Conservation (phyloP, 1,284 basidiomycete species). For the Leccinum pachyderme region DNA sequence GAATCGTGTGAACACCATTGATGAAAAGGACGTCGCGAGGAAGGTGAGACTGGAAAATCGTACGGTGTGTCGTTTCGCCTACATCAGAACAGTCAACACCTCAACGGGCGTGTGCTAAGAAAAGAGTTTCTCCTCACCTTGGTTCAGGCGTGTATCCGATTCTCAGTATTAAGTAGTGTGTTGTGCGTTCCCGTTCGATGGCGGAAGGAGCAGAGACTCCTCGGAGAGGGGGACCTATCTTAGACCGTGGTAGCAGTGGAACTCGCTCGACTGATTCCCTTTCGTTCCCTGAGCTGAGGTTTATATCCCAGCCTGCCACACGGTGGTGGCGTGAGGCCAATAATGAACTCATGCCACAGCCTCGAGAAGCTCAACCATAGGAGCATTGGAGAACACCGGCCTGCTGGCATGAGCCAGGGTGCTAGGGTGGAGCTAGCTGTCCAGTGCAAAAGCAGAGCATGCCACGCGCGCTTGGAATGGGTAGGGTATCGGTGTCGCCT, state of each 20-base stretch:
- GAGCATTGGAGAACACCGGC: conserved; percentile 9
- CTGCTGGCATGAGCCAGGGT: background rate
- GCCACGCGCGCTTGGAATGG: background rate
- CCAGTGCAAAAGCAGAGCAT: conserved; percentile 13
- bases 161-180: background rate
- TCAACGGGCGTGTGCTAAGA: background rate
- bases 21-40: background rate
- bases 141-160: background rate
- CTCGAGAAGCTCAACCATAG: conserved; percentile 22
- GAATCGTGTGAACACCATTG: conserved; percentile 28
- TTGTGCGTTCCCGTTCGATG: background rate
- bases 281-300: conserved; percentile 2
- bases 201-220: background rate
- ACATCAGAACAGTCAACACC: conserved; percentile 5
- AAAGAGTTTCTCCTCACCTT: conserved; percentile 8
- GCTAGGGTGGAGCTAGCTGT: background rate
- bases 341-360: conserved; percentile 22
- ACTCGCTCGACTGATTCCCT: conserved; percentile 9
- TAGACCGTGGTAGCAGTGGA: conserved; percentile 9
- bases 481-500: background rate
- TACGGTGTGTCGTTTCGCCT: background rate
- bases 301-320: conserved; percentile 29
- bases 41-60: background rate
- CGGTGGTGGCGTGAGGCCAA: conserved; percentile 20
- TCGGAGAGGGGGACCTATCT: conserved; percentile 1